Evolutionary conservation across 2,329 filamentous ascomycete species (phyloP).

Genomic region (Trichoderma arundinaceum): DNA sequence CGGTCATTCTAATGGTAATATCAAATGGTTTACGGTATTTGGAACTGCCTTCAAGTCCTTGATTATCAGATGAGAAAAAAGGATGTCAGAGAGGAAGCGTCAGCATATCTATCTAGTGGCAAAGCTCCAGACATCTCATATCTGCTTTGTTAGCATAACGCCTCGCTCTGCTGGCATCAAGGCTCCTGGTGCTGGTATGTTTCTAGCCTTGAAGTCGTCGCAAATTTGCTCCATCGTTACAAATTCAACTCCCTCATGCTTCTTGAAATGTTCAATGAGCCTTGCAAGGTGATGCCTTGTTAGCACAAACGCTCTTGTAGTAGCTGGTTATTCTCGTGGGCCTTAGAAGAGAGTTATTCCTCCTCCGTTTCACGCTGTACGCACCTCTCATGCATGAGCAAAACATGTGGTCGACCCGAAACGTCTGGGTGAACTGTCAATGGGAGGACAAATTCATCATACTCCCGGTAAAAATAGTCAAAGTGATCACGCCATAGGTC

Average conservation of each 20-base stretch:
- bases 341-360: background rate
- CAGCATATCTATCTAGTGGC: background rate
- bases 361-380: background rate
- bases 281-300: background rate
- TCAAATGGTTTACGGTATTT: background rate
- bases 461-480: constrained; percentile 10
- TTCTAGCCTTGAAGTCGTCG: background rate
- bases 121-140: background rate
- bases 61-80: no score
- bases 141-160: background rate
- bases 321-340: background rate
- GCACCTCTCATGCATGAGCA: constrained; percentile 18
- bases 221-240: constrained; percentile 5
- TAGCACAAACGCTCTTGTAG: background rate
- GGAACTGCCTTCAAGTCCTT: background rate
- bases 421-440: constrained; percentile 2
- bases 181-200: background rate
- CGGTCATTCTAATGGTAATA: no score
- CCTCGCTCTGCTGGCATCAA: constrained; percentile 6
- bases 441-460: constrained; percentile 4
- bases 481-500: constrained; percentile 14
- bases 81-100: no score
- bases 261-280: constrained; percentile 8
- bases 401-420: constrained; percentile 6
- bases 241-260: constrained; percentile 4